A percentile compares a stretch with the other conserved stretches of the same genome.
Conservation (phyloP, 371 early-diverging fungal genomes). For the Actinomucor elegans region DNA sequence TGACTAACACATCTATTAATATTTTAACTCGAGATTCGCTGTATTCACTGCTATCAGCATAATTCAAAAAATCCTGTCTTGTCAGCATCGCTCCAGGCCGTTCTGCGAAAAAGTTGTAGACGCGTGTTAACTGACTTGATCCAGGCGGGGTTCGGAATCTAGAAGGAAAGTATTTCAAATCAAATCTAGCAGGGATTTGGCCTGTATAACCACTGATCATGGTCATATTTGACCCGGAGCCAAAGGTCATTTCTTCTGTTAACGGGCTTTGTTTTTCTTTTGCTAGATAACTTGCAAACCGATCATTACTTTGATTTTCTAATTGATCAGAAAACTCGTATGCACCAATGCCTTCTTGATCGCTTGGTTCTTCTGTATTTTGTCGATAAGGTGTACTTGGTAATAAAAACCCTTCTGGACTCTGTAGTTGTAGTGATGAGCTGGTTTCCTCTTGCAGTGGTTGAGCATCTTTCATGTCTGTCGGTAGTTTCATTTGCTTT, state of each 20-base stretch:
- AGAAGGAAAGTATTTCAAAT: constrained; percentile 32
- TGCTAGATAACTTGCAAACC: not conserved
- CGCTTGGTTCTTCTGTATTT: not conserved
- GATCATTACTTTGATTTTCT: not conserved
- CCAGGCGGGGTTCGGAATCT: constrained; percentile 35
- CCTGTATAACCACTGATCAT: constrained; percentile 21
- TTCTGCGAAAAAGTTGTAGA: constrained; percentile 30
- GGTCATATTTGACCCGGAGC: constrained; percentile 13
- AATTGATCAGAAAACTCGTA: constrained; percentile 8
- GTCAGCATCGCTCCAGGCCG: constrained; percentile 25
- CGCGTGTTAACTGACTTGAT: constrained; percentile 31
- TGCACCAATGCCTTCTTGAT: not conserved
- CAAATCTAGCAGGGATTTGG: constrained; percentile 29
- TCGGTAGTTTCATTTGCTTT: not conserved
- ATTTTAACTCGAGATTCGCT: constrained; percentile 3
- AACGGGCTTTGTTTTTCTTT: not conserved
- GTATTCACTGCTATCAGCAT: not conserved
- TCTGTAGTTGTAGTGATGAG: too few species aligned
- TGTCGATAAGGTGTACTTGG: too few species aligned
- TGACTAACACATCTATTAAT: constrained; percentile 23
- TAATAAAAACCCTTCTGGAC: too few species aligned
- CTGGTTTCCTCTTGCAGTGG: too few species aligned
- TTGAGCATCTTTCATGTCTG: not conserved
- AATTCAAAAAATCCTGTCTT: constrained; percentile 8
- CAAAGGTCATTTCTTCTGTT: not conserved